Base-by-base conservation (phyloP, 176 grass and related monocot species). In the Phoenix roebelenii region DNA sequence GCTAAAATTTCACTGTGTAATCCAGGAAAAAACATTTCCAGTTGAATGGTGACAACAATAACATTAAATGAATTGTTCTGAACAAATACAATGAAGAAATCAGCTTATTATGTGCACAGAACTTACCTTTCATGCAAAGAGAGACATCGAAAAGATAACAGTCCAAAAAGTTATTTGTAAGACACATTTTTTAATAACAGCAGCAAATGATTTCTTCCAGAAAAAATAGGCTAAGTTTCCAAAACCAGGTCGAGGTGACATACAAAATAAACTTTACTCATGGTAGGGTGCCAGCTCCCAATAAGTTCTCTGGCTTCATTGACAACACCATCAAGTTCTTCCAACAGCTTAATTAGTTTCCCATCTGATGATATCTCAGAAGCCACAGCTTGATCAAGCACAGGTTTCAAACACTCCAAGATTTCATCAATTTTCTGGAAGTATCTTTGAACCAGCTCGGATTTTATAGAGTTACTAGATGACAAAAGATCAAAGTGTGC, bases 221-320 rank as follows among this genome's bases (percentile, higher is more conserved):
- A n/a, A 63, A 32, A 59, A 44, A 17, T 35, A 17, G 29, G 22
- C 17, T 5, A 48, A 63, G 17, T 54, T 6, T 6, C 32, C 18
- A 6, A 55, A 39, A 39, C 1, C 2, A 54, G 24, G 30, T 52
- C 12, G 16, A 16, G 57, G 57, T 26, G 49, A 85, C 87, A 51
- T 85, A 98, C 88, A 55, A 92, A 88, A 73, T 85, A 83, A 60
- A 98, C 68, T 87, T 88, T 98, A 79, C 88, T 93, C 57, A 77
- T 88, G 48, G 86, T 82, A 62, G 78, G 82, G 70, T 98, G 79
- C 88, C 88, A 98, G 66, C 75, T 89, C 52, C 57, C 76, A 81
- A 98, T 59, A 79, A 86, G 55, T 29, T 76, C 71, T 53, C 59
- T 71, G 72, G 85, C 76, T 66, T 78, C 73, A 32, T 72, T 79